These are phyloP conservation scores for Ophioceras dolichostomum DNA, from an alignment of 2,329 filamentous ascomycete species.

Conservation along the genomic window DNA sequence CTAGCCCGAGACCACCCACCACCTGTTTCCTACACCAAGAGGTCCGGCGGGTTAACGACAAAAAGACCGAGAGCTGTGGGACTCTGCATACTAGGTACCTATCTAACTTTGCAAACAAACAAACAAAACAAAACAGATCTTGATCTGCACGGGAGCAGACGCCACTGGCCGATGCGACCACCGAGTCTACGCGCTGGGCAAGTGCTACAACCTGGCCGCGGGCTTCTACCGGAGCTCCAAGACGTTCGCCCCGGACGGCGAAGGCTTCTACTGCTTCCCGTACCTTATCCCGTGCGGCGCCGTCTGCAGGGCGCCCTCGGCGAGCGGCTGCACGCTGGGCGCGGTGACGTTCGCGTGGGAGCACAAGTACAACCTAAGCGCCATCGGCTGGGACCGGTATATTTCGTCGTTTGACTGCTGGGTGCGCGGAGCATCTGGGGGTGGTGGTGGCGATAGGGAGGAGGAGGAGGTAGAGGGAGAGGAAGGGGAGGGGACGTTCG, in stretches of 20 bases:
- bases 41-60: too few species aligned
- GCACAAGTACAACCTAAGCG: conserved; percentile 33
- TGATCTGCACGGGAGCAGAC: conserved; percentile 37
- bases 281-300: conserved; percentile 25
- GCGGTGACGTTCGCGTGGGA: conserved; percentile 29
- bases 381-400: conserved; percentile 29
- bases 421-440: too few species aligned
- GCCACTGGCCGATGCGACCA: conserved; percentile 33
- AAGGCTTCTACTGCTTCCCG: conserved; percentile 34
- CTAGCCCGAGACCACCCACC: conserved; percentile 6
- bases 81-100: too few species aligned
- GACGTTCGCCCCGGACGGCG: conserved; percentile 40
- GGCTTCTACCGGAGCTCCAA: conserved; percentile 24
- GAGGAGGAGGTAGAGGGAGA: too few species aligned
- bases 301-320: conserved; percentile 34
- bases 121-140: conserved; percentile 20
- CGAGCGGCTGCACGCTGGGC: conserved; percentile 42
- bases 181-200: conserved; percentile 26
- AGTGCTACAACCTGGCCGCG: conserved; percentile 31
- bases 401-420: conserved; percentile 25
- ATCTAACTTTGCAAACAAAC: neutral
- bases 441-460: too few species aligned
- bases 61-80: too few species aligned
- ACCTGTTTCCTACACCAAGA: neutral
- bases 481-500: too few species aligned